Evolutionary conservation across 1,284 basidiomycete genomes (phyloP).

Genomic region (Grifola frondosa): DNA sequence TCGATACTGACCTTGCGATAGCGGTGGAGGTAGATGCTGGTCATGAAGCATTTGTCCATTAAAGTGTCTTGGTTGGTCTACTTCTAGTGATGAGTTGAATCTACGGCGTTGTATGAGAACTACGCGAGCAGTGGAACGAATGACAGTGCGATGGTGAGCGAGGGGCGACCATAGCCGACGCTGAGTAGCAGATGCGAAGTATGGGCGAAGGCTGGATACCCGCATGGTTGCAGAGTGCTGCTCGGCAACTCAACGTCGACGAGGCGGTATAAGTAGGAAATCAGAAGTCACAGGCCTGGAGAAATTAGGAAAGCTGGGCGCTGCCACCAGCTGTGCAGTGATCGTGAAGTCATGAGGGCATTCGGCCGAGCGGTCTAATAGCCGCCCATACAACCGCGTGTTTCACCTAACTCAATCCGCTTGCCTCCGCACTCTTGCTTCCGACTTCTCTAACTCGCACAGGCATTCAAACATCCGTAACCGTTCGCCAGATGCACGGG

Average conservation of each 20-base stretch:
- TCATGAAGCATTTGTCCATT: not conserved
- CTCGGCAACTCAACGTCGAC: not conserved
- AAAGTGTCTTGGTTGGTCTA: not conserved
- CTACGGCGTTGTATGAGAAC: slow-evolving; percentile 11
- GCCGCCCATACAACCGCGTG: too few species aligned
- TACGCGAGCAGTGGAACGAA: slow-evolving; percentile 12
- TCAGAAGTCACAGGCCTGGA: too few species aligned
- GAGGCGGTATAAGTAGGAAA: not conserved
- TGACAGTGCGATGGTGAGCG: slow-evolving; percentile 10
- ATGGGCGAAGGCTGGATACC: slow-evolving; percentile 8
- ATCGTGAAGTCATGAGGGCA: not conserved
- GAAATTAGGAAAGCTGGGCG: too few species aligned
- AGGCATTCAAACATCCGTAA: too few species aligned
- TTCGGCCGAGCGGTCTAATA: not conserved
- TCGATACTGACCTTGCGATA: not conserved
- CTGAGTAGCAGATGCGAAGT: slow-evolving; percentile 6
- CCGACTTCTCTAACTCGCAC: too few species aligned
- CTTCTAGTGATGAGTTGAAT: slow-evolving; percentile 19
- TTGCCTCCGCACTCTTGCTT: too few species aligned
- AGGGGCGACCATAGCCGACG: slow-evolving; percentile 9
- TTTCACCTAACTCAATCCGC: too few species aligned
- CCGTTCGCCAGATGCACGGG: too few species aligned
- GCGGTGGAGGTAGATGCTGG: not conserved
- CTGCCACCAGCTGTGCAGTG: too few species aligned
- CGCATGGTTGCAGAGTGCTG: slow-evolving; percentile 10